Percentiles rank a stretch among this genome's conserved stretches.
Evolutionary conservation across 768 basidiomycete genomes (phyloP).

Genomic region (Baorangia bicolor): DNA sequence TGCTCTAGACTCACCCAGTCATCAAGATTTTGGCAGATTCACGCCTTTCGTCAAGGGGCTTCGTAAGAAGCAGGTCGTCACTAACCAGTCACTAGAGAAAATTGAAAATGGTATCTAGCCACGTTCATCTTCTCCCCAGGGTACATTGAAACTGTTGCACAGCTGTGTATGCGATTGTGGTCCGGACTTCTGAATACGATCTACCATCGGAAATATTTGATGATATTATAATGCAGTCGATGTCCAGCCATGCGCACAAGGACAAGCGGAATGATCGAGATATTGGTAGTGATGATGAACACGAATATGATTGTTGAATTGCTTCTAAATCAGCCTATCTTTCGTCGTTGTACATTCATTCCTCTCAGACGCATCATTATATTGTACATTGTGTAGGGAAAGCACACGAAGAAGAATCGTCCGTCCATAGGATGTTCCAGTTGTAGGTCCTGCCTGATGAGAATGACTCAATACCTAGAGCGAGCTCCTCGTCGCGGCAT

Average conservation of each 20-base stretch:
- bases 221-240: constrained; percentile 58
- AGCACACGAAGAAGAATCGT: neutral
- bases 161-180: constrained; percentile 73
- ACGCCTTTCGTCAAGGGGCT: constrained; percentile 70
- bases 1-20: neutral
- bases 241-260: constrained; percentile 34
- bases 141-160: constrained; percentile 6
- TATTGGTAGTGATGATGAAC: constrained; percentile 26
- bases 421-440: neutral
- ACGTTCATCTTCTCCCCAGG: neutral
- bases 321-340: neutral
- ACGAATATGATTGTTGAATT: constrained; percentile 20
- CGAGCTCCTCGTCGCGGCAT: constrained; percentile 18
- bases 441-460: neutral
- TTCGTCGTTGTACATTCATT: neutral
- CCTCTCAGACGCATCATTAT: neutral
- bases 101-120: constrained; percentile 77
- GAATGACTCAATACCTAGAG: constrained; percentile 10
- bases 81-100: constrained; percentile 85
- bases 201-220: constrained; percentile 65
- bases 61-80: constrained; percentile 85
- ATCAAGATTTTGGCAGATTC: constrained; percentile 74
- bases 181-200: constrained; percentile 74
- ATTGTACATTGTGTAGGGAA: constrained; percentile 3
- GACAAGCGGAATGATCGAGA: constrained; percentile 21